phyloP scores from a whole-genome alignment of 495 filamentous ascomycete genomes.

The Penicillium soppii region DNA sequence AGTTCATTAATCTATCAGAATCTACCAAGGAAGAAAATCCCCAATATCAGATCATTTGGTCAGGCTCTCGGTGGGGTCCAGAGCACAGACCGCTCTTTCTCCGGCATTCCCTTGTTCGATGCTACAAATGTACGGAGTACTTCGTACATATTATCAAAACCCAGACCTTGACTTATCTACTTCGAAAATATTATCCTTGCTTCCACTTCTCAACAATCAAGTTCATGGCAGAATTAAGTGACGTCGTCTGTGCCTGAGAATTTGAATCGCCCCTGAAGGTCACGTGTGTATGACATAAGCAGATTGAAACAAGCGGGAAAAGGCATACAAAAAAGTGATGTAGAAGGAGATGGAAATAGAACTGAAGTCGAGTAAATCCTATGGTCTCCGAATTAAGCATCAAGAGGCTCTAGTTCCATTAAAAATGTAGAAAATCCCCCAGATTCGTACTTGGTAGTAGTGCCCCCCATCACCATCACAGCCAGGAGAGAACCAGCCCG shows the following conservation, averaged over 20 bases:
- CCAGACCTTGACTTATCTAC: too few relatives aligned
- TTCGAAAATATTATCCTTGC: too few relatives aligned
- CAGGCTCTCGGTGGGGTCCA: too few relatives aligned
- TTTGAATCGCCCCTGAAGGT: background rate
- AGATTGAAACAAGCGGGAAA: conserved; percentile 23
- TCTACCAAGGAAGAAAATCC: too few relatives aligned
- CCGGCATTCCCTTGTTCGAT: background rate
- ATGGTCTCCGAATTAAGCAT: background rate
- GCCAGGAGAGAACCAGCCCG: conserved; percentile 34
- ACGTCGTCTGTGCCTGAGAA: conserved; percentile 5
- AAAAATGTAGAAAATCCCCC: background rate
- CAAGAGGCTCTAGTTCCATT: background rate
- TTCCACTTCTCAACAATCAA: too few relatives aligned
- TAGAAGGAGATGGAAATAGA: background rate
- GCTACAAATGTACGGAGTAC: background rate
- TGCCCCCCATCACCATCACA: conserved; percentile 27
- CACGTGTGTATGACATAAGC: conserved; percentile 29
- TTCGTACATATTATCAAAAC: too few relatives aligned
- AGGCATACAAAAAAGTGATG: conserved; percentile 13
- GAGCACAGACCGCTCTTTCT: too few relatives aligned
- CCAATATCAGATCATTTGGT: too few relatives aligned
- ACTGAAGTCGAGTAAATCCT: conserved; percentile 2
- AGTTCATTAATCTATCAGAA: too few relatives aligned
- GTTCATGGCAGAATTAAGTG: background rate
- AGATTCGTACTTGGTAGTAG: background rate